Base-by-base conservation (phyloP, 352 stramenopile genomes). In the Blastocystis sp. region DNA sequence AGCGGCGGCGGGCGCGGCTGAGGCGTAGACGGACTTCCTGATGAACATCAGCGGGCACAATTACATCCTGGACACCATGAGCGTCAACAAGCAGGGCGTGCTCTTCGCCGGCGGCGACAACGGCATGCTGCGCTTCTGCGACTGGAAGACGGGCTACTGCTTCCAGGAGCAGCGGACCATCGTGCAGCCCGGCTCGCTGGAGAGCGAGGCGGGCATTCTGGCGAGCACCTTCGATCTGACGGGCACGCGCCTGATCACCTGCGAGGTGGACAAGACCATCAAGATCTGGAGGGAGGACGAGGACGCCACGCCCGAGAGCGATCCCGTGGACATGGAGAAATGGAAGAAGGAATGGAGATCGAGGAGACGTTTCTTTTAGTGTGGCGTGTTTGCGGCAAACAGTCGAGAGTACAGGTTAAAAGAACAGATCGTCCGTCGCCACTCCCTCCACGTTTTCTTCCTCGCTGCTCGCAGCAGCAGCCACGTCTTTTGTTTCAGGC, bases 181-280 rank as follows among this genome's bases (percentile, higher is more conserved):
- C 66, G 93, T 94, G 61, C 94, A 97, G 89, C 94, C 91, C 1
- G 97, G 97, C 21, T 98, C 95, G 65, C 92, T 99, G 59, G 97
- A 99, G 90, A 97, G 95, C 59, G 97, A 99, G 89, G 96, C 97
- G 52, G 96, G 95, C 63, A 97, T 99, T 79, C 98, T 97, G 89
- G 95, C 95, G 7, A 94, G 93, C 4, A 93, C 94, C 2, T 99
- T 99, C 89, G 97, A 99, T 93, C 94, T 97, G 76, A 98, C 96
- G 2, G 97, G 97, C 57, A 98, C 95, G 66, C 94, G 97, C 34
- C 93, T 99, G 38, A 97, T 99, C 89, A 99, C 96, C 21, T 97
- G 95, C 81, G 97, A 99, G 90, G 97, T 96, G 0, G 97, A 99
- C 92, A 99, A 99, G 92, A 98, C 95, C 1, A 98, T 99, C 90